These are phyloP conservation scores for Lentinula guzmanii DNA, from an alignment of 768 basidiomycete species.

Conservation along the genomic window DNA sequence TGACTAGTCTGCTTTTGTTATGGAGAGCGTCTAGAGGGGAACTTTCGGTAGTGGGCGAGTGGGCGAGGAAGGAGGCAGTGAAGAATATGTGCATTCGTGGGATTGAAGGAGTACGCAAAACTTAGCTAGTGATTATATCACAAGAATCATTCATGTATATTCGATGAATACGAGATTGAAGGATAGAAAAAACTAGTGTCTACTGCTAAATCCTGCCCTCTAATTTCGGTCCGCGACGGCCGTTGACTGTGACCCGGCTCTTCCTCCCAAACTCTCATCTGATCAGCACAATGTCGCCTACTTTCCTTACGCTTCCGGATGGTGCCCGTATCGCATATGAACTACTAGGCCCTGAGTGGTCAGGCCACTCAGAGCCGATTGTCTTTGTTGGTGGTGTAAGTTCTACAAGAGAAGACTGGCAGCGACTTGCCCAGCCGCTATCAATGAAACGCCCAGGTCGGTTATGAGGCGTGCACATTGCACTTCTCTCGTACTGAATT, in stretches of 20 bases:
- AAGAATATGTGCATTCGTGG: not conserved
- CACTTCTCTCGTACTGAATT: no score
- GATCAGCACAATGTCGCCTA: constrained; percentile 4
- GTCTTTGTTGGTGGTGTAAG: constrained; percentile 38
- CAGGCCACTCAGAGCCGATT: constrained; percentile 26
- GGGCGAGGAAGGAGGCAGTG: constrained; percentile 37
- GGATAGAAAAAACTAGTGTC: no score
- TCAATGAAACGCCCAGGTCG: constrained; percentile 34
- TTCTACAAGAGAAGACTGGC: constrained; percentile 31
- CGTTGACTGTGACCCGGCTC: no score
- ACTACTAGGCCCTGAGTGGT: constrained; percentile 31
- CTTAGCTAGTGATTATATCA: no score
- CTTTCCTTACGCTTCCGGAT: constrained; percentile 28
- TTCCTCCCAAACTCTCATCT: no score
- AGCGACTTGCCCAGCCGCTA: constrained; percentile 26
- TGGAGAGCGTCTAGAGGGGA: constrained; percentile 47
- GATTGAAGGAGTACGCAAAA: no score
- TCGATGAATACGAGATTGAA: no score
- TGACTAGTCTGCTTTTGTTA: constrained; percentile 49
- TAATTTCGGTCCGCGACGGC: no score
- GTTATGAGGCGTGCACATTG: not conserved
- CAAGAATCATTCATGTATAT: no score
- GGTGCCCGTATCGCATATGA: constrained; percentile 39
- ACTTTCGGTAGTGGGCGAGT: constrained; percentile 38
- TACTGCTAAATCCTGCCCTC: no score